These are phyloP conservation scores for Lipomyces yamanashiensis DNA, from an alignment of 805 yeast genomes.

Conservation along the genomic window DNA sequence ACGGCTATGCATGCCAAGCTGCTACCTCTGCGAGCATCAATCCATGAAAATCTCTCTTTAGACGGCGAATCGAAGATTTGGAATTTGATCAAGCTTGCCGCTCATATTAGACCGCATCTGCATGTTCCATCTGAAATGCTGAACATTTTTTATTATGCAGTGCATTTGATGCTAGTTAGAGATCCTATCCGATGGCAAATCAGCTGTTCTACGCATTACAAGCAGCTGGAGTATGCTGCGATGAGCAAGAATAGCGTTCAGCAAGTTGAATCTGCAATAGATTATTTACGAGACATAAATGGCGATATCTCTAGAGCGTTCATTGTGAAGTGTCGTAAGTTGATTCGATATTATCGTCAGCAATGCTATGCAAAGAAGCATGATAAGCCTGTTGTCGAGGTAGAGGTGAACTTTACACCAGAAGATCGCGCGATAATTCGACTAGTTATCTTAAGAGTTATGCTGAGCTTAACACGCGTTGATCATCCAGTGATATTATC, in stretches of 20 bases:
- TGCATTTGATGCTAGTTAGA: conserved; percentile 13
- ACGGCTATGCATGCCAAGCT: conserved; percentile 16
- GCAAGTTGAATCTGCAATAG: conserved; percentile 12
- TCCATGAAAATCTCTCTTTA: conserved; percentile 14
- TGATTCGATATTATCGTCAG: conserved; percentile 14
- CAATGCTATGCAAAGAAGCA: not conserved
- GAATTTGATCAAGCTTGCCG: conserved; percentile 22
- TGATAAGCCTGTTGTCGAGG: not conserved
- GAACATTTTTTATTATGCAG: conserved; percentile 25
- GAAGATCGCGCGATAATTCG: conserved; percentile 24
- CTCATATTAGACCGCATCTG: not conserved
- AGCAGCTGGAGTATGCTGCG: conserved; percentile 22
- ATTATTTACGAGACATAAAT: conserved; percentile 13
- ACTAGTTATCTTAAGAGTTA: conserved; percentile 11
- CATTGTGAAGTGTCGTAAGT: conserved; percentile 11
- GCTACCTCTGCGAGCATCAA: not conserved
- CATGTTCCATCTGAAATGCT: not conserved
- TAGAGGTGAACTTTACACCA: conserved; percentile 7
- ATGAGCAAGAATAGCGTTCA: conserved; percentile 8
- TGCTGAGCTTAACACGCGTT: not conserved
- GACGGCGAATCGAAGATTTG: not conserved
- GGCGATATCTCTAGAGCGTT: conserved; percentile 7
- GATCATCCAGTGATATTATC: conserved; percentile 16
- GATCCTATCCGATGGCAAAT: conserved; percentile 27
- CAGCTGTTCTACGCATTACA: conserved; percentile 9